Evolutionary conservation across 768 basidiomycete species (phyloP), one percentile per base, ranked within the genome.

Genomic region (Lactifluus subvellereus): DNA sequence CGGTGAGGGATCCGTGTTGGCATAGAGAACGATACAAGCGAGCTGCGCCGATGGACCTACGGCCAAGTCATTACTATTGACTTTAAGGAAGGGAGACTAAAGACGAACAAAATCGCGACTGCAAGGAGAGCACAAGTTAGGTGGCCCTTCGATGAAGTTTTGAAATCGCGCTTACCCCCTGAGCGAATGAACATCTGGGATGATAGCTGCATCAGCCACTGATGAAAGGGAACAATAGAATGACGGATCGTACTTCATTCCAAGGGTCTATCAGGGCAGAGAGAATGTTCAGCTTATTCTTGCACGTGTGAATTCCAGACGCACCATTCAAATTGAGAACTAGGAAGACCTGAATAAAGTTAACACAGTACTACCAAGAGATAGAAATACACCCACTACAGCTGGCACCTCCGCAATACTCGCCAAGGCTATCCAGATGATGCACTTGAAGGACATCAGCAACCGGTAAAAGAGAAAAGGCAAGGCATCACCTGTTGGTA

Each of bases 21-120:
- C 35, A 54, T 37, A 63, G 20, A 33, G 43, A 33, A 16, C 62
- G 62, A 38, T 63, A 63, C 57, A 63, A 38, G 37, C 62, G 62
- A 38, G 57, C 43, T 20, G 62, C 43, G 13, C 51, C 52, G 30
- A 63, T 63, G 30, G 45, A 40, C 52, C 62, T 63, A 35, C 16
- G 6, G 30, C 14, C 13, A 18, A 8, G 62, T 58, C 37, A 53
- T 40, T 16, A 40, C 7, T 13, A 47, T 7, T 7, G 18, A 33
- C 18, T 27, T 11, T 8, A 43, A 6, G 20, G 20, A 50, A 8
- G 42, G 22, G 8, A 27, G 37, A 43, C 7, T 27, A 9, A 22
- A 10, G 45, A 63, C 57, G 43, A 40, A 58, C 62, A 63, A 10
- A 47, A 20, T 20, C 20, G 45, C 20, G 3, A 22, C 45, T 43